These are phyloP conservation scores for Mucor indicus DNA, from an alignment of 371 early-diverging fungal species.

Conservation along the genomic window DNA sequence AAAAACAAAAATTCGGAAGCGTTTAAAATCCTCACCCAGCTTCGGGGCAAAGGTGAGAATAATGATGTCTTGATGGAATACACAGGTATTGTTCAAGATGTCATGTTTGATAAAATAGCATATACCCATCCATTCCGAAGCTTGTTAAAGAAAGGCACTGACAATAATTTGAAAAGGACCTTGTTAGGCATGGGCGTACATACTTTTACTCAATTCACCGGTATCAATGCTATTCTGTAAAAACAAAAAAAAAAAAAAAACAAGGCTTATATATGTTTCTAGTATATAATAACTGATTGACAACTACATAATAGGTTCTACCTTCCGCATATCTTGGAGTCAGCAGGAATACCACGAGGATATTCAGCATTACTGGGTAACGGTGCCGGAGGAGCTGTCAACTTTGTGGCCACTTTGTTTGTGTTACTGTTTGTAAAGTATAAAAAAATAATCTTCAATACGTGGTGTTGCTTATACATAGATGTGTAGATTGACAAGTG, in stretches of 20 bases:
- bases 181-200: slow-evolving; percentile 72
- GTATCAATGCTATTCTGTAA: slow-evolving; percentile 75
- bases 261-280: not conserved
- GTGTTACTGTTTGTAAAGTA: slow-evolving; percentile 68
- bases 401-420: slow-evolving; percentile 61
- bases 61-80: slow-evolving; percentile 48
- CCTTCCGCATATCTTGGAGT: slow-evolving; percentile 63
- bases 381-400: slow-evolving; percentile 63
- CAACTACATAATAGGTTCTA: slow-evolving; percentile 37
- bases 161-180: slow-evolving; percentile 55
- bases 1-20: slow-evolving; percentile 67
- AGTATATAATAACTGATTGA: not conserved
- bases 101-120: slow-evolving; percentile 68
- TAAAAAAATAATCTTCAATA: too few relatives aligned
- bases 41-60: slow-evolving; percentile 41
- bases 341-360: slow-evolving; percentile 53
- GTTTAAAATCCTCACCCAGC: slow-evolving; percentile 60
- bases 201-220: slow-evolving; percentile 71
- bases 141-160: slow-evolving; percentile 46
- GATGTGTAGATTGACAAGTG: slow-evolving; percentile 62
- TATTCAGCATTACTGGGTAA: slow-evolving; percentile 57
- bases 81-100: slow-evolving; percentile 68
- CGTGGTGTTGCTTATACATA: too few relatives aligned
- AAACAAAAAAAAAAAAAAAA: too few relatives aligned
- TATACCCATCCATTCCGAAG: slow-evolving; percentile 63